Base-by-base conservation (phyloP, 169 alveolate genomes). In the Cryptosporidium ryanae region DNA sequence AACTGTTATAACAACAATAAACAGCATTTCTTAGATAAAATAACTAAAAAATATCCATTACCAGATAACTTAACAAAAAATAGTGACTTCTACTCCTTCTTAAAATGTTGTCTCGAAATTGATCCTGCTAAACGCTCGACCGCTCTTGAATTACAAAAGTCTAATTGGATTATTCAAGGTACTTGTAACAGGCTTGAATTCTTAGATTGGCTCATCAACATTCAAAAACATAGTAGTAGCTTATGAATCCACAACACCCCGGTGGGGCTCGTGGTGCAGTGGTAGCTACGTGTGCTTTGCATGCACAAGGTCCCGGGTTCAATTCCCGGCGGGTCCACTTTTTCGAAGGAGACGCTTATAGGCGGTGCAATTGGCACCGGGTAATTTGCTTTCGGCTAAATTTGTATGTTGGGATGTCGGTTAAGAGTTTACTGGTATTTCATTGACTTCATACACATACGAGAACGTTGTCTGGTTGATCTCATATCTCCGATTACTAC, bases 231-330 rank as follows among this genome's bases (percentile, higher is more conserved):
- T 43, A 38, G 17, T 76, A 29, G 48, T 44, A 76, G n/a, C 38
- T 76, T 23, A 17, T 29, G 44, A 55, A 18, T 7, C 59, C 1
- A 32, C 2, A 10, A n/a, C 18, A 70, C 63, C 43, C 23, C 64
- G 0, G 23, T n/a, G 71, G 87, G 87, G 87, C 87, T 76, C 87
- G 87, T 76, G 87, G 87, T 76, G 87, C 87, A 76, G 87, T 76
- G 87, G 87, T 76, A 76, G 87, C 87, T 76, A 76, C 87, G 87
- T 76, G 87, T 76, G 87, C 87, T 76, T 76, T 76, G 87, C 87
- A 76, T 76, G 87, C 87, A 76, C 87, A 76, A 76, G 87, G 87
- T 76, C 87, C 87, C 87, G 87, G 87, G 87, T 76, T 76, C 87
- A 76, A 76, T 76, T 76, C 87, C 87, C 87, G 87, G 87, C 87